These are phyloP conservation scores for Cordyceps sp. DNA, from an alignment of 2,329 filamentous ascomycete genomes.

Conservation along the genomic window DNA sequence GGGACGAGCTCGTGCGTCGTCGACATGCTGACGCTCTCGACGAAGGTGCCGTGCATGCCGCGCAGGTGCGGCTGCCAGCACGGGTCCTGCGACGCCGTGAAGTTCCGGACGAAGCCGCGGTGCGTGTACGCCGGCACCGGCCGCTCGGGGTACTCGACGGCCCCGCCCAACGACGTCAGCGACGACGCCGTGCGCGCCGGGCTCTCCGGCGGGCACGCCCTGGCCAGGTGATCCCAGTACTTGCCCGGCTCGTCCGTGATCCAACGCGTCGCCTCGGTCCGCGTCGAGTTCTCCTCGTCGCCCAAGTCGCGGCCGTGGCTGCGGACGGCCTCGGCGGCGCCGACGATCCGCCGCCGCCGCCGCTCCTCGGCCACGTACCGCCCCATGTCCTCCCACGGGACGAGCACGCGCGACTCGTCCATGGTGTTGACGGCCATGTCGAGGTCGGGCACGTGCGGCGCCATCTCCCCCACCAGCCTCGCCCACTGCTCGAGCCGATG, in stretches of 20 bases:
- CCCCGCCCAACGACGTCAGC: constrained; percentile 12
- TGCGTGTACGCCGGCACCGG: constrained; percentile 19
- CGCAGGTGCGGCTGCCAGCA: constrained; percentile 38
- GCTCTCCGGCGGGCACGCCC: constrained; percentile 39
- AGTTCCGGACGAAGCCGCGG: constrained; percentile 36
- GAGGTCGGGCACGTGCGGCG: constrained; percentile 40
- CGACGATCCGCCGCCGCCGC: constrained; percentile 23
- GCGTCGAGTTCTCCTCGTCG: constrained; percentile 16
- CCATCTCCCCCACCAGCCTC: constrained; percentile 31
- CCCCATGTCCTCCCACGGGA: constrained; percentile 39
- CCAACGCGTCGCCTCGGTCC: constrained; percentile 30
- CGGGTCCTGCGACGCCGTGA: constrained; percentile 39
- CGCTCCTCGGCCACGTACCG: constrained; percentile 30
- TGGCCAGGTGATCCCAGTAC: constrained; percentile 43
- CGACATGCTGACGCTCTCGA: constrained; percentile 32
- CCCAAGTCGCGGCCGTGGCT: constrained; percentile 22
- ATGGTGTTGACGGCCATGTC: constrained; percentile 50
- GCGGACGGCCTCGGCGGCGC: constrained; percentile 24
- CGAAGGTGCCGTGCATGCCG: constrained; percentile 38
- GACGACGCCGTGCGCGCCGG: constrained; percentile 21
- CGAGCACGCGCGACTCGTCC: constrained; percentile 45
- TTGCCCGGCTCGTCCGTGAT: constrained; percentile 16
- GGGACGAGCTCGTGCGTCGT: constrained; percentile 39
- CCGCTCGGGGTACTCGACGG: constrained; percentile 15
- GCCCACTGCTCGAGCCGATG: constrained; percentile 23